Percentiles rank a stretch among this genome's conserved stretches.
phyloP scores from a whole-genome alignment of 495 filamentous ascomycete species.

The Aspergillus funiculosus region DNA sequence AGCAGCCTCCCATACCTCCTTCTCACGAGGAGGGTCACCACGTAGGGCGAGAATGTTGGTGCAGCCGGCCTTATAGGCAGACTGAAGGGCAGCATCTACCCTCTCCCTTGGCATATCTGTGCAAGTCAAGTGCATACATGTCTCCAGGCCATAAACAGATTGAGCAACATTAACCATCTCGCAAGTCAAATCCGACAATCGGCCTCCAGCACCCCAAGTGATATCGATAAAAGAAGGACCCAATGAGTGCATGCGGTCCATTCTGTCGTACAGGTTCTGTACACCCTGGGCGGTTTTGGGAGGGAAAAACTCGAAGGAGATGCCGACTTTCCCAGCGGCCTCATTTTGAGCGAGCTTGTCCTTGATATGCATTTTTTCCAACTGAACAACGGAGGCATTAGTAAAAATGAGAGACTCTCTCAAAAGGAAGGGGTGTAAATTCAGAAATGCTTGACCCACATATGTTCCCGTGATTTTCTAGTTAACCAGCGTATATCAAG shows the following conservation, averaged over 20 bases:
- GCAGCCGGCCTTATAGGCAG: slow-evolving; percentile 91
- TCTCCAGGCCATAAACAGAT: slow-evolving; percentile 93
- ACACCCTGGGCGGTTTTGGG: slow-evolving; percentile 98
- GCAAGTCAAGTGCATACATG: slow-evolving; percentile 98
- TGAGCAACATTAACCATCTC: slow-evolving; percentile 98
- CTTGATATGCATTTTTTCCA: slow-evolving; percentile 83
- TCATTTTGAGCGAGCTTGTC: slow-evolving; percentile 85
- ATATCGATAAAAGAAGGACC: slow-evolving; percentile 96
- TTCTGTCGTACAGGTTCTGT: slow-evolving; percentile 98
- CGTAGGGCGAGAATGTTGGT: slow-evolving; percentile 95
- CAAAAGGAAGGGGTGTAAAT: no score
- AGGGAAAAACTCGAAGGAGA: slow-evolving; percentile 99
- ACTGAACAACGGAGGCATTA: no score
- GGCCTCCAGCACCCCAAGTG: slow-evolving; percentile 96
- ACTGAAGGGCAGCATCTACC: slow-evolving; percentile 79
- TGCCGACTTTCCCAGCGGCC: slow-evolving; percentile 66
- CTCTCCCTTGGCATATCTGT: slow-evolving; percentile 94
- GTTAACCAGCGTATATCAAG: background rate
- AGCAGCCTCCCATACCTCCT: slow-evolving; percentile 85
- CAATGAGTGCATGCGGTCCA: slow-evolving; percentile 96
- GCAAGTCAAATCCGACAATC: slow-evolving; percentile 82
- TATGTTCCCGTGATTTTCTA: no score
- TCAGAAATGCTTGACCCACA: no score
- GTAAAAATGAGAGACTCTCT: no score
- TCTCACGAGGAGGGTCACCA: slow-evolving; percentile 91